Evolutionary conservation across 1,284 basidiomycete genomes (phyloP).

Genomic region (Mycosarcoma maydis): DNA sequence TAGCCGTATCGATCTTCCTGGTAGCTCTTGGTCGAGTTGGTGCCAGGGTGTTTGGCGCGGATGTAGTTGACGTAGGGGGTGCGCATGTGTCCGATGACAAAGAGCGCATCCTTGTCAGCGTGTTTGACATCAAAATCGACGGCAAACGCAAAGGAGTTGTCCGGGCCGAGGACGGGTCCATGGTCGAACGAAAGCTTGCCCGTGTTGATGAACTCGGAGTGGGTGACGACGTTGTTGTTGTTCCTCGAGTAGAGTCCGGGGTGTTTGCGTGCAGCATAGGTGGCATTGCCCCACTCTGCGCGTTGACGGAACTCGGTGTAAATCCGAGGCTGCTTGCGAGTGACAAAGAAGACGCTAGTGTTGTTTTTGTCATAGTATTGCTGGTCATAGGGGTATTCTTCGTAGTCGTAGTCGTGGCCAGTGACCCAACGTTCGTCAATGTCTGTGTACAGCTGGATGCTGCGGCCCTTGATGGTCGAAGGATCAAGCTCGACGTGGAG

Average conservation of each 20-base stretch:
- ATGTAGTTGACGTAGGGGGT: slow-evolving; percentile 62
- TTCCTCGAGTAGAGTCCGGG: slow-evolving; percentile 53
- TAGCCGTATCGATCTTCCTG: slow-evolving; percentile 62
- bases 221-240: slow-evolving; percentile 62
- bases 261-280: slow-evolving; percentile 56
- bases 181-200: slow-evolving; percentile 58
- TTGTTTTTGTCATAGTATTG: slow-evolving; percentile 48
- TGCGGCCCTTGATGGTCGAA: slow-evolving; percentile 33
- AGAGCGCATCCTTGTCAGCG: slow-evolving; percentile 52
- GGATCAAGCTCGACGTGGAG: slow-evolving; percentile 57
- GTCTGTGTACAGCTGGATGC: slow-evolving; percentile 57
- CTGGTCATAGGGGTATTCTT: slow-evolving; percentile 51
- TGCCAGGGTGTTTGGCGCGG: slow-evolving; percentile 35
- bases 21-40: slow-evolving; percentile 50
- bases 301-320: slow-evolving; percentile 64
- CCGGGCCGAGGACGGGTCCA: slow-evolving; percentile 50
- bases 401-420: slow-evolving; percentile 62
- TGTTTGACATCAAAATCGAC: slow-evolving; percentile 57
- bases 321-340: slow-evolving; percentile 51
- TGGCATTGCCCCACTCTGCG: slow-evolving; percentile 63
- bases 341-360: slow-evolving; percentile 52
- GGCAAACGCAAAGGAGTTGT: slow-evolving; percentile 62
- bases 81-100: slow-evolving; percentile 60
- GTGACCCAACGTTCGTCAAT: slow-evolving; percentile 63
- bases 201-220: slow-evolving; percentile 55